Percentiles rank a stretch among this genome's conserved stretches.
Evolutionary conservation across 176 grass and related monocot genomes (phyloP).

Genomic region (Poa pratensis): DNA sequence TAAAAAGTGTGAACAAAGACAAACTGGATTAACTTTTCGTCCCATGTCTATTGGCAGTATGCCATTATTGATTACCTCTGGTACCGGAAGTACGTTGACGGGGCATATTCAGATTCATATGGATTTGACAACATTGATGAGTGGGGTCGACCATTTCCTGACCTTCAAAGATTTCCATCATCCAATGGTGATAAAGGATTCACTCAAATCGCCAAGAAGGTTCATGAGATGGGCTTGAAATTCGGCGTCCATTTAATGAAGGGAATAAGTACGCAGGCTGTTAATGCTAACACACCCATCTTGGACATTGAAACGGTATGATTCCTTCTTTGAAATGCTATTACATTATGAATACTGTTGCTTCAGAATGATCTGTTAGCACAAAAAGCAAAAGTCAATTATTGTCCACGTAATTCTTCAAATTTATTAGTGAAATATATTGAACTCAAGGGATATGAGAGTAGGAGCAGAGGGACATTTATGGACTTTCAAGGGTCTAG

Average conservation of each 20-base stretch:
- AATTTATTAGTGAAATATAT: neutral
- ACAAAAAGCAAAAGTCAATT: neutral
- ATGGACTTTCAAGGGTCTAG: neutral
- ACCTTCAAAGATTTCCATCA: constrained; percentile 80
- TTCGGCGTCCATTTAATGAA: constrained; percentile 96
- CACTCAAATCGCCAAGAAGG: constrained; percentile 56
- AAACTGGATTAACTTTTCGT: constrained; percentile 2
- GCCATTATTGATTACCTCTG: constrained; percentile 87
- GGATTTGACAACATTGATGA: constrained; percentile 78
- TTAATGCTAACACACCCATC: constrained; percentile 61
- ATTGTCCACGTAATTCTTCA: neutral
- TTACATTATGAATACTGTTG: neutral
- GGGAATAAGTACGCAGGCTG: constrained; percentile 77
- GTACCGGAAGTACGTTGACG: constrained; percentile 76
- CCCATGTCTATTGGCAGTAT: constrained; percentile 54
- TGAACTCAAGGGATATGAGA: neutral
- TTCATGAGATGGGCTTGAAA: constrained; percentile 88
- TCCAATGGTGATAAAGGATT: constrained; percentile 70
- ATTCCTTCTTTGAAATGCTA: constrained; percentile 26
- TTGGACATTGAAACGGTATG: constrained; percentile 76
- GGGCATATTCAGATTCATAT: constrained; percentile 68
- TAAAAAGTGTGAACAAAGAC: constrained; percentile 1
- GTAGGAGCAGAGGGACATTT: neutral
- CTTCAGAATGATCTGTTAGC: neutral
- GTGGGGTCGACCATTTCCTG: constrained; percentile 86